Evolutionary conservation across 148 eudicot species (phyloP).

Genomic region (Rhododendron molle): DNA sequence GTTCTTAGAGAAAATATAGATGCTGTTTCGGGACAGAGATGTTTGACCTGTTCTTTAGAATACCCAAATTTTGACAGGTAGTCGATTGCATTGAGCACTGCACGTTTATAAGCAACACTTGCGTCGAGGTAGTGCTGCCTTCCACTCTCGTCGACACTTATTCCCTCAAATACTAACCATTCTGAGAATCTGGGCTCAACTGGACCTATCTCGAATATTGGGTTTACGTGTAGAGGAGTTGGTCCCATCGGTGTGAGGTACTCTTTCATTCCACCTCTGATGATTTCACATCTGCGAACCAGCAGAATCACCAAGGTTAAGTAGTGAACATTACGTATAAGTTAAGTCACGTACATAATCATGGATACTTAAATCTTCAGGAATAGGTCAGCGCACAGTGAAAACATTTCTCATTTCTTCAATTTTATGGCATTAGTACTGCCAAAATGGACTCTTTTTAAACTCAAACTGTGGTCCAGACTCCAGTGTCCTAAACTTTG

Average conservation of each 20-base stretch:
- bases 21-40: constrained; percentile 5
- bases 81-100: constrained; percentile 91
- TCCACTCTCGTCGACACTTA: constrained; percentile 94
- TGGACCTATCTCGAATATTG: constrained; percentile 92
- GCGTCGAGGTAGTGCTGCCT: constrained; percentile 94
- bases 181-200: constrained; percentile 94
- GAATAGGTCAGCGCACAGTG: not conserved
- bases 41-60: constrained; percentile 82
- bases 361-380: not conserved
- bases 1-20: not conserved
- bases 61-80: constrained; percentile 88
- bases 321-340: not conserved
- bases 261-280: constrained; percentile 89
- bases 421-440: not conserved
- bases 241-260: constrained; percentile 99
- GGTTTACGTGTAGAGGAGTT: constrained; percentile 83
- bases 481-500: not conserved
- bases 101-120: constrained; percentile 89
- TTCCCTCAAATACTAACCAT: constrained; percentile 96
- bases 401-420: not conserved
- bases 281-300: constrained; percentile 71
- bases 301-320: not conserved
- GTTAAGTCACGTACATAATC: not conserved
- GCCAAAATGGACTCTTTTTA: not conserved
- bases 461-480: not conserved